Evolutionary conservation across 768 basidiomycete genomes (phyloP).

Genomic region (Pholiota conissans): DNA sequence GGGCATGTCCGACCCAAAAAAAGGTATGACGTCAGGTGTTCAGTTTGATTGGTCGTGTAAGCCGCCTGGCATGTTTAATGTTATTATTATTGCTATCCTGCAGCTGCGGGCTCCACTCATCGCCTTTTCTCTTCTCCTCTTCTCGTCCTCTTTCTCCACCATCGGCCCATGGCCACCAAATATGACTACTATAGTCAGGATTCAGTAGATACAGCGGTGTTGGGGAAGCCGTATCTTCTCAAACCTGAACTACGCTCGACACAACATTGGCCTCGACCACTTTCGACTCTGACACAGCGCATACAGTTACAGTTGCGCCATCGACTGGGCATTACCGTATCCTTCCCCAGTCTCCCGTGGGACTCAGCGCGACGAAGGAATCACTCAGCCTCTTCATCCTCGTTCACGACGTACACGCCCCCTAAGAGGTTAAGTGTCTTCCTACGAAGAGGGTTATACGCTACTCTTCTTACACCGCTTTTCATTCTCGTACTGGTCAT

Average conservation of each 20-base stretch:
- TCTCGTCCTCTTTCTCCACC: too few relatives aligned
- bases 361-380: neutral
- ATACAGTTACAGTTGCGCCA: neutral
- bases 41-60: too few relatives aligned
- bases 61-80: too few relatives aligned
- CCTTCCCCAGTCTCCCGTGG: neutral
- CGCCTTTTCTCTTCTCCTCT: too few relatives aligned
- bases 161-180: too few relatives aligned
- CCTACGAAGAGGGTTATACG: neutral
- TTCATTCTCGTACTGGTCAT: conserved; percentile 13
- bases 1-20: too few relatives aligned
- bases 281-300: neutral
- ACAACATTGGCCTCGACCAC: neutral
- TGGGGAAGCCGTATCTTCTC: neutral
- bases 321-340: neutral
- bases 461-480: neutral
- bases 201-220: too few relatives aligned
- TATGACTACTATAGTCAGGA: too few relatives aligned
- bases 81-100: too few relatives aligned
- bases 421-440: neutral
- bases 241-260: neutral
- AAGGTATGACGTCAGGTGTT: too few relatives aligned
- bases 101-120: too few relatives aligned
- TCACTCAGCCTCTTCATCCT: neutral
- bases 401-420: too few relatives aligned